Percentiles rank a stretch among this genome's conserved stretches.
phyloP scores from a whole-genome alignment of 495 filamentous ascomycete genomes.

The Copromyces sp. region DNA sequence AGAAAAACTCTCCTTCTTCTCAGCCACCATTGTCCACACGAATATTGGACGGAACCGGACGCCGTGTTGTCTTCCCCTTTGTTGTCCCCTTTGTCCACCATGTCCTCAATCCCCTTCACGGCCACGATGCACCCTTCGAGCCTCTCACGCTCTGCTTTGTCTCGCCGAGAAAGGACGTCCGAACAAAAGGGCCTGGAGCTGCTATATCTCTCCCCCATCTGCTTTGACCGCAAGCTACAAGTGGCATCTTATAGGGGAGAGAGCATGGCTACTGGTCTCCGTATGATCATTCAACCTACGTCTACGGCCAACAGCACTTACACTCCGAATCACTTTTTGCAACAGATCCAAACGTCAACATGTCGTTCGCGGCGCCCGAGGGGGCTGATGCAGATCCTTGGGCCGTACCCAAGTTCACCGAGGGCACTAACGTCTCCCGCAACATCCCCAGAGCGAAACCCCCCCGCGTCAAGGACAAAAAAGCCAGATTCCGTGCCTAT shows the following conservation, averaged over 20 bases:
- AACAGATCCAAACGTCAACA: not conserved
- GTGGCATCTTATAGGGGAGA: not conserved
- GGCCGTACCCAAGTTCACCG: not conserved
- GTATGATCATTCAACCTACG: not conserved
- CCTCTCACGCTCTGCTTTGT: not conserved
- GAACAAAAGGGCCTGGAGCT: not conserved
- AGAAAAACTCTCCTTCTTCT: not conserved
- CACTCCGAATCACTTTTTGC: not conserved
- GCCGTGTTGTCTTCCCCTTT: not conserved
- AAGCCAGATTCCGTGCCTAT: not conserved
- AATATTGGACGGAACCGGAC: not conserved
- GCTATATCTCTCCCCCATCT: not conserved
- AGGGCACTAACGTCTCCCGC: not conserved
- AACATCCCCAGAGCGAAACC: not conserved
- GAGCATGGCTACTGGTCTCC: not conserved
- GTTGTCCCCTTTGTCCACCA: not conserved
- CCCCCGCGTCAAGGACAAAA: not conserved
- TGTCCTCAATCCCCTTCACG: not conserved
- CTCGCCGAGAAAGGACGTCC: not conserved
- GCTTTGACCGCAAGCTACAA: not conserved
- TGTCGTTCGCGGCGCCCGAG: not conserved
- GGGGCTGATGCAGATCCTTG: not conserved
- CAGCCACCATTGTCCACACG: not conserved
- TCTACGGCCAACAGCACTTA: not conserved
- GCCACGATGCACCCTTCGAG: not conserved